Percentiles rank a stretch among this genome's conserved stretches.
Conservation (phyloP, 2,329 filamentous ascomycete genomes). For the Tolypocladium nubicola region DNA sequence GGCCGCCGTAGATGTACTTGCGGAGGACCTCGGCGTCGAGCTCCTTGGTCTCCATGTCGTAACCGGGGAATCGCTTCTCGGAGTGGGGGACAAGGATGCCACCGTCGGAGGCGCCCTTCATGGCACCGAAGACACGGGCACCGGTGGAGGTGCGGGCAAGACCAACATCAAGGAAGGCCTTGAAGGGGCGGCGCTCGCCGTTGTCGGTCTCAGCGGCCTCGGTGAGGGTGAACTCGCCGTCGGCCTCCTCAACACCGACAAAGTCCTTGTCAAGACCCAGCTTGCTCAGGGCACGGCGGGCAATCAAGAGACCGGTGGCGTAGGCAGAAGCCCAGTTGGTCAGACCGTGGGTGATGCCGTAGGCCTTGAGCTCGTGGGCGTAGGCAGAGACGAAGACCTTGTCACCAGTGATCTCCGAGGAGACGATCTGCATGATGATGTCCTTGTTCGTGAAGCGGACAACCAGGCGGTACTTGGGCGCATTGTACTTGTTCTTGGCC, state of each 20-base stretch:
- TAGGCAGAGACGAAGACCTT: slow-evolving; percentile 92
- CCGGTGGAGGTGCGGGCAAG: slow-evolving; percentile 94
- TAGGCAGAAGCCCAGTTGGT: slow-evolving; percentile 99
- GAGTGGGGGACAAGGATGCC: slow-evolving; percentile 96
- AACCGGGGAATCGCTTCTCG: slow-evolving; percentile 99
- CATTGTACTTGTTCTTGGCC: slow-evolving; percentile 99
- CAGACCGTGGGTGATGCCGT: slow-evolving; percentile 95
- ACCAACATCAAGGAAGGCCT: slow-evolving; percentile 97
- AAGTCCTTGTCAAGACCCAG: slow-evolving; percentile 91
- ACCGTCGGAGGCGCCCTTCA: slow-evolving; percentile 99
- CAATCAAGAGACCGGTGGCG: slow-evolving; percentile 90
- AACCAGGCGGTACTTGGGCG: slow-evolving; percentile 98
- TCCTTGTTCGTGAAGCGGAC: slow-evolving; percentile 99
- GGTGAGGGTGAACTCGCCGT: slow-evolving; percentile 92
- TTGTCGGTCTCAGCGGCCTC: slow-evolving; percentile 88
- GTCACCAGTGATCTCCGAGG: slow-evolving; percentile 92
- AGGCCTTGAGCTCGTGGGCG: slow-evolving; percentile 94
- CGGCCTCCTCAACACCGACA: slow-evolving; percentile 89
- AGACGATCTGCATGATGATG: slow-evolving; percentile 96
- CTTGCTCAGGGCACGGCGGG: slow-evolving; percentile 94
- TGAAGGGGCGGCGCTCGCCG: slow-evolving; percentile 95
- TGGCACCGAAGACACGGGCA: slow-evolving; percentile 96
- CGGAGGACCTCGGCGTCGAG: slow-evolving; percentile 93
- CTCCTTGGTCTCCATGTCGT: slow-evolving; percentile 95
- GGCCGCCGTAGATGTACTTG: slow-evolving; percentile 98